Base-by-base conservation (phyloP, 768 basidiomycete genomes). In the Pisolithus sp. region DNA sequence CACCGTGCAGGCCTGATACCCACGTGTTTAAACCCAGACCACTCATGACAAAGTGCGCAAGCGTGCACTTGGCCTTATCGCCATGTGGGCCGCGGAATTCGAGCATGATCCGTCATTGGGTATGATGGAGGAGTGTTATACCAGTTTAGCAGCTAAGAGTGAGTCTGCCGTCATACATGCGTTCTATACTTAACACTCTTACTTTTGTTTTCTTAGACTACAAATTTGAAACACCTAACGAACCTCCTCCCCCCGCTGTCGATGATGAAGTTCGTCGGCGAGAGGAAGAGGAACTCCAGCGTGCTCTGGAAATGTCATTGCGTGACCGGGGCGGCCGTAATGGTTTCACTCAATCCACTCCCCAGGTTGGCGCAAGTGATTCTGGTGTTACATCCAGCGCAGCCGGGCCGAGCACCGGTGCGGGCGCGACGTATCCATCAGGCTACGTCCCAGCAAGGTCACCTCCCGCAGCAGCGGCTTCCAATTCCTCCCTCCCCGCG, bases 281-380 rank as follows among this genome's bases (percentile, higher is more conserved):
- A 53, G 95, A 98, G 64, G 95, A 97, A 61, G 95, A 95, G 62
- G 95, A 98, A 58, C 82, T 98, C 2, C 89, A 93, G 62, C 82
- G 93, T 5, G 95, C 86, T 0, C 75, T 98, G 24, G 93, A 95
- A 62, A 83, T 96, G 72, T 91, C 88, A n/a, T 85, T 93, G 72
- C 83, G 85, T 50, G 93, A 97, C 64, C 87, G 85, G 56, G 93
- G 93, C 10, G 93, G 93, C 1, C 77, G 90, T 45, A 59, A 63
- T 5, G 73, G 76, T 31, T 84, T 83, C 77, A 68, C 66, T 23
- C 73, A 59, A 47, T 30, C 30, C 10, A 65, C 54, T 49, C 70
- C 66, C 17, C 61, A 62, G 13, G 69, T 64, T 47, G 71, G 71
- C 49, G 69, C 72, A 7, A 66, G 72, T 41, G 70, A 64, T 8